Evolutionary conservation across 164 flowering plant genomes (phyloP).

Genomic region (Euptelea pleiosperma): DNA sequence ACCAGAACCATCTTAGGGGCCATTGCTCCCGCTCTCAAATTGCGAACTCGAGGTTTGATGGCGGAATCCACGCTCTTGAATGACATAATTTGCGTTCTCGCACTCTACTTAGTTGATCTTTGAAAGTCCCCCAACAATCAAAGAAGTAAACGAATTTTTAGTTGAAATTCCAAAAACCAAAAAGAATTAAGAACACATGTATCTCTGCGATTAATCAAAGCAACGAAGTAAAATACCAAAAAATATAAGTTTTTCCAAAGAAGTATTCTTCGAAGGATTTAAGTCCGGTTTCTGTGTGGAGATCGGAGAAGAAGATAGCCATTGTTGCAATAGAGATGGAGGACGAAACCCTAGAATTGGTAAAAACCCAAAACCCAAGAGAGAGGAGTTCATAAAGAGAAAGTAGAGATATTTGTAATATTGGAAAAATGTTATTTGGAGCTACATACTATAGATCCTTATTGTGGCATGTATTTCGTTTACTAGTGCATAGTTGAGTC

Average conservation of each 20-base stretch:
- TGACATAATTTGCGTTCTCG: too few relatives aligned
- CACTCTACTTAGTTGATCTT: conserved; percentile 57
- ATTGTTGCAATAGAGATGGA: conserved; percentile 26
- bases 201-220: too few relatives aligned
- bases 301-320: conserved; percentile 86
- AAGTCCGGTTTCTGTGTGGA: conserved; percentile 78
- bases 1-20: too few relatives aligned
- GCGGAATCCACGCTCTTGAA: too few relatives aligned
- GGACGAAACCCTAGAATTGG: conserved; percentile 17
- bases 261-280: conserved; percentile 72
- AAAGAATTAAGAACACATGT: neutral
- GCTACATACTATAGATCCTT: too few relatives aligned
- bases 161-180: neutral
- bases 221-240: conserved; percentile 77
- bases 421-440: too few relatives aligned
- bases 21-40: too few relatives aligned
- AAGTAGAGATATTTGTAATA: too few relatives aligned
- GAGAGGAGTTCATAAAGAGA: neutral
- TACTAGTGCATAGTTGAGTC: too few relatives aligned
- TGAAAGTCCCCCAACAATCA: conserved; percentile 22
- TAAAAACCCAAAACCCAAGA: conserved; percentile 2
- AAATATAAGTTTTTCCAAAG: conserved; percentile 63
- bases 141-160: neutral
- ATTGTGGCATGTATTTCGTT: too few relatives aligned
- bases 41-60: too few relatives aligned